These are phyloP conservation scores for Verticillium tricorpus DNA, from an alignment of 2,329 filamentous ascomycete species.

Conservation along the genomic window DNA sequence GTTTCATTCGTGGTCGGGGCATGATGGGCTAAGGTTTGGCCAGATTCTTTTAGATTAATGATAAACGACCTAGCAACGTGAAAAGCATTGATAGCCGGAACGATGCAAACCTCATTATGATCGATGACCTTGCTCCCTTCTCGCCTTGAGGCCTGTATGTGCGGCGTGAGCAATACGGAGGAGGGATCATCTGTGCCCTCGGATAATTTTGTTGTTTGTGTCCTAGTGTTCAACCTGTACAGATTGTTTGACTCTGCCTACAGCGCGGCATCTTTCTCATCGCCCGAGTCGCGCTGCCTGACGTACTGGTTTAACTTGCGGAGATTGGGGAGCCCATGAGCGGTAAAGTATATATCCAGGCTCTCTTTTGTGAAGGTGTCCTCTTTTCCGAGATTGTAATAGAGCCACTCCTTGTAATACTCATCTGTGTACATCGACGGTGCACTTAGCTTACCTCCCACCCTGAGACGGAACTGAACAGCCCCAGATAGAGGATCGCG, in stretches of 20 bases:
- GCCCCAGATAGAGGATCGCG: neutral
- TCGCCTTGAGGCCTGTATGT: no score
- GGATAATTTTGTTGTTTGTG: no score
- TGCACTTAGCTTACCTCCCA: neutral
- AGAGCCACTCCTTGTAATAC: slow-evolving; percentile 8
- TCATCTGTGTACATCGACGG: neutral
- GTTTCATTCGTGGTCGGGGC: neutral
- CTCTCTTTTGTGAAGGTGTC: slow-evolving; percentile 6
- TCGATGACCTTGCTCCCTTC: no score
- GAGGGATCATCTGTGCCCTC: no score
- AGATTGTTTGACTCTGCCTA: no score
- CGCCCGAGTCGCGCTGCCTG: neutral
- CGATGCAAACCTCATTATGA: no score
- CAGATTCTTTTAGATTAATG: neutral
- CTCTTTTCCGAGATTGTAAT: slow-evolving; percentile 10
- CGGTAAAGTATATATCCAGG: slow-evolving; percentile 16
- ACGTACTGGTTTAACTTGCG: slow-evolving; percentile 21
- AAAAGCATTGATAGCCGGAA: no score
- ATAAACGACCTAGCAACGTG: neutral
- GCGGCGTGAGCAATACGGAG: no score
- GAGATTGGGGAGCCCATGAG: slow-evolving; percentile 13
- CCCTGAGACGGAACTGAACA: neutral
- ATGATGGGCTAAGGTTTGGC: neutral
- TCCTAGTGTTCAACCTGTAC: no score
- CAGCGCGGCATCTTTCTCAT: neutral